Evolutionary conservation across 345 rosid species (phyloP).

Genomic region (Cardamine resedifolia): DNA sequence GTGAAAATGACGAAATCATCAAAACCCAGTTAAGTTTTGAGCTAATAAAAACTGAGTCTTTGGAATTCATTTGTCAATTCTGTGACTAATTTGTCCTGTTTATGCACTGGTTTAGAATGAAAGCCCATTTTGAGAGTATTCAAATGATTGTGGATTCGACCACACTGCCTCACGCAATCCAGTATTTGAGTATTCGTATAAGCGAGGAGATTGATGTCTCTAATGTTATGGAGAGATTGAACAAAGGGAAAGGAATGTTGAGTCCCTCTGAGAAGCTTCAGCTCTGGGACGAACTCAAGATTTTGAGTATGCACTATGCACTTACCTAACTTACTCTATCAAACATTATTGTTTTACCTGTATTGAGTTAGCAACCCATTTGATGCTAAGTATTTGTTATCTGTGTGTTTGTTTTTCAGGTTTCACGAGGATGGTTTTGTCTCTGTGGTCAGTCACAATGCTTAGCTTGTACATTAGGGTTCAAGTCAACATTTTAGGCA

Average conservation of each 20-base stretch:
- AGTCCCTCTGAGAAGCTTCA: slow-evolving; percentile 65
- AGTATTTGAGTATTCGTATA: slow-evolving; percentile 51
- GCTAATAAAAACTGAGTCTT: neutral
- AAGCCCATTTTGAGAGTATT: slow-evolving; percentile 77
- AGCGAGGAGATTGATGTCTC: slow-evolving; percentile 68
- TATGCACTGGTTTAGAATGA: slow-evolving; percentile 48
- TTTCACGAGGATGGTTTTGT: slow-evolving; percentile 73
- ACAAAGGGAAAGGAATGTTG: slow-evolving; percentile 68
- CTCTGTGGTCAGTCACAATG: slow-evolving; percentile 75
- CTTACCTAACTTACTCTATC: neutral
- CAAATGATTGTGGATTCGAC: slow-evolving; percentile 74
- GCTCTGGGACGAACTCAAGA: slow-evolving; percentile 81
- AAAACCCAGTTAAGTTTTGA: slow-evolving; percentile 76
- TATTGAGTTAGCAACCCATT: neutral
- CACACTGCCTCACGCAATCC: slow-evolving; percentile 81
- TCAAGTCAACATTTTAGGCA: slow-evolving; percentile 92
- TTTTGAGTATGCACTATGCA: slow-evolving; percentile 52
- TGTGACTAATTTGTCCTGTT: neutral
- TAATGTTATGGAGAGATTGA: slow-evolving; percentile 59
- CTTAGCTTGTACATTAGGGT: slow-evolving; percentile 79
- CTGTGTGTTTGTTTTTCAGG: slow-evolving; percentile 47
- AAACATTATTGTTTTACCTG: neutral
- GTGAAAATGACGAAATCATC: slow-evolving; percentile 61
- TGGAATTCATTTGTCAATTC: neutral
- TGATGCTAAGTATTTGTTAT: neutral